phyloP scores from a whole-genome alignment of 2,329 filamentous ascomycete species.

The Sphaerulina populicola region DNA sequence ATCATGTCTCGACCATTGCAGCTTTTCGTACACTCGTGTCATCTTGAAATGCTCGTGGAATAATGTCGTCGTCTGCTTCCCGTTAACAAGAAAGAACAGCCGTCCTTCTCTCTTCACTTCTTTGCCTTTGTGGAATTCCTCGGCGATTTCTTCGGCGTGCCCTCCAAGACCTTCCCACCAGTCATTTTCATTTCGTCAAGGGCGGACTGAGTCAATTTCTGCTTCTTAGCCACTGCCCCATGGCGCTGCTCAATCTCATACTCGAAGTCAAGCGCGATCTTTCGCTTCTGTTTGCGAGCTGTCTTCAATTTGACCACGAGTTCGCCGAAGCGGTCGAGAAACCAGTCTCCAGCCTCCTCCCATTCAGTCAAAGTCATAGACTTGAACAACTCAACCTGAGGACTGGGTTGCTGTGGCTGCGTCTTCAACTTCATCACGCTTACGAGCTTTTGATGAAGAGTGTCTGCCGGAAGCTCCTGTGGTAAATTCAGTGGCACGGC shows the following conservation, averaged over 20 bases:
- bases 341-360: conserved; percentile 55
- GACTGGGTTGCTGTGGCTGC: conserved; percentile 32
- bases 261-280: conserved; percentile 48
- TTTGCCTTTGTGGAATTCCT: conserved; percentile 26
- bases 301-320: conserved; percentile 46
- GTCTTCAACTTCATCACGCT: conserved; percentile 6
- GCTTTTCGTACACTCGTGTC: not conserved
- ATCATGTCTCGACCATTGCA: conserved; percentile 11
- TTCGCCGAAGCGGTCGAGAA: conserved; percentile 48
- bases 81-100: not conserved
- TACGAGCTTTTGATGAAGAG: conserved; percentile 22
- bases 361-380: conserved; percentile 48
- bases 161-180: conserved; percentile 46
- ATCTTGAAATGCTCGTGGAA: not conserved
- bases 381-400: conserved; percentile 41
- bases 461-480: conserved; percentile 5
- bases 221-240: conserved; percentile 43
- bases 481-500: conserved; percentile 11
- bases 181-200: conserved; percentile 44
- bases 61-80: not conserved
- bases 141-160: conserved; percentile 35
- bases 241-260: conserved; percentile 48
- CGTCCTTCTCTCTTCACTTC: conserved; percentile 8
- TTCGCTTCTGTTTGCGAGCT: conserved; percentile 47
- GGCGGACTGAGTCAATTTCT: conserved; percentile 33